phyloP scores from a whole-genome alignment of 108 stramenopile species.

The Nannochloropsis gaditana region DNA sequence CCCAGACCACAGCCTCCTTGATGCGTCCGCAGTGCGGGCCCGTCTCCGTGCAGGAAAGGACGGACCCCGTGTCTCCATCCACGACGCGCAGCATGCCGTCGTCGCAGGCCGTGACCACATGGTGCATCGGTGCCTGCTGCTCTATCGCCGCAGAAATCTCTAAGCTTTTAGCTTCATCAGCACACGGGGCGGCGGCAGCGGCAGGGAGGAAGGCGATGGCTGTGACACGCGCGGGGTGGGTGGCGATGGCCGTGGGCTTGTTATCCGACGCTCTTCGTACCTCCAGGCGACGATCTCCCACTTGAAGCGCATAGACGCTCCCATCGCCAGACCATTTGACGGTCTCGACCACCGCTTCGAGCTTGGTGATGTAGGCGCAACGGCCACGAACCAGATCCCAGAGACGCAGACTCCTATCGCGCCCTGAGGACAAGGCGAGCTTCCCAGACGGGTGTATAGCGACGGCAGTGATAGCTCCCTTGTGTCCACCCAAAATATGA shows the following conservation, averaged over 20 bases:
- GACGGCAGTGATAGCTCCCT: conserved; percentile 41
- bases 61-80: not conserved
- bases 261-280: not conserved
- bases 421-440: conserved; percentile 44
- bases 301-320: not conserved
- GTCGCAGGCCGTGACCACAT: not conserved
- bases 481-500: conserved; percentile 53
- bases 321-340: conserved; percentile 42
- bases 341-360: conserved; percentile 37
- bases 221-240: not conserved
- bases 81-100: not conserved
- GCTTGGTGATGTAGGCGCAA: conserved; percentile 42
- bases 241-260: not conserved
- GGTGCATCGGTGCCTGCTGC: not conserved
- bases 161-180: not conserved
- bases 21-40: not conserved
- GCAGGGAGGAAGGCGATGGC: not conserved
- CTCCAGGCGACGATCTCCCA: not conserved
- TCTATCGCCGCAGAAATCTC: not conserved
- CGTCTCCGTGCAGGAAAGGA: not conserved
- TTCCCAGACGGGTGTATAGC: conserved; percentile 46
- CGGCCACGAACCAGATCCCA: conserved; percentile 53
- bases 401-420: conserved; percentile 47
- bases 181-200: not conserved
- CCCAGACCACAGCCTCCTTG: not conserved